Base-by-base conservation (phyloP, 192 early-diverging fungal species). In the Helicostylum pulchrum region DNA sequence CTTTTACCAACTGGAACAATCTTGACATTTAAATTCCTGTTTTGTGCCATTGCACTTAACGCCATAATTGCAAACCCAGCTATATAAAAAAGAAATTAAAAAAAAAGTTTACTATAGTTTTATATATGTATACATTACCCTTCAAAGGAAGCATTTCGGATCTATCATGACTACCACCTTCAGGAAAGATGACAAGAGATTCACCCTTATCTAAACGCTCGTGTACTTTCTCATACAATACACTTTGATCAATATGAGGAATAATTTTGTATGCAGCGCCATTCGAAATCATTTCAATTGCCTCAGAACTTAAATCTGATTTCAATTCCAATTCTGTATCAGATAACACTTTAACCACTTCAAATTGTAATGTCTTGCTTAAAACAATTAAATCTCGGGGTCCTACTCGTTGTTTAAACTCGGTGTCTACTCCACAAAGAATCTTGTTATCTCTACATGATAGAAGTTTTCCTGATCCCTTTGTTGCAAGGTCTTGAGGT, bases 181-280 rank as follows among this genome's bases (percentile, higher is more conserved):
- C 97, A 7, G 97, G 97, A 77, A 99, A 99, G 63, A 99, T 99
- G 12, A 94, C 94, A n/a, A 99, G 85, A 72, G 91, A 92, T 39
- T 73, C 70, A n/a, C 74, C 84, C 7, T 74, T 69, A 57, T 87
- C 80, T 20, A 99, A 71, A 2, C 90, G 83, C 19, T 87, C 78
- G 60, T 89, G 87, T 19, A 99, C 95, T 6, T 84, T 80, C 31
- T 80, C 74, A 76, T 92, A 97, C 75, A 98, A 87, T 2, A 86
- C 80, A 64, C 77, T 70, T 77, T 98, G 95, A 75, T 99, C 90
- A 53, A 99, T 81, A 66, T 94, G 91, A 54, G 97, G 90, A 17
- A 82, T 74, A 14, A 78, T 70, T 66, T 87, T 88, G 60, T 76
- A 90, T 34, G 77, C 53, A 7, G 79, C 72, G 26, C 82, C 85